Evolutionary conservation across 805 yeast genomes (phyloP).

Genomic region (Candida glaebosa): DNA sequence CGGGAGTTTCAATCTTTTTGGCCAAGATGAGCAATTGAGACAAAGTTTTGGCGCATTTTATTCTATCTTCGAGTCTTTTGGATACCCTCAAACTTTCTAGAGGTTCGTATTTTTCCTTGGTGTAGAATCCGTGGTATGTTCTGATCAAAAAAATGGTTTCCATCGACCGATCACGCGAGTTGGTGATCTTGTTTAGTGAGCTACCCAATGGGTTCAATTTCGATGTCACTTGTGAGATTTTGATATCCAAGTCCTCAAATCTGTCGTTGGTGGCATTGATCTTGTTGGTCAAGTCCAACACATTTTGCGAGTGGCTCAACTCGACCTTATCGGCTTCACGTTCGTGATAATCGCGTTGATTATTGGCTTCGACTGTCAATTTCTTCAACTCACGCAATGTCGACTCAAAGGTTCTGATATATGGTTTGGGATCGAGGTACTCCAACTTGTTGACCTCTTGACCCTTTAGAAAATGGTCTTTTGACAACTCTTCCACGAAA

Average conservation of each 20-base stretch:
- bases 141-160: constrained; percentile 71
- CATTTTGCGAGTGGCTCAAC: constrained; percentile 63
- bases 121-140: constrained; percentile 72
- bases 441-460: constrained; percentile 50
- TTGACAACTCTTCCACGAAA: constrained; percentile 75
- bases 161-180: constrained; percentile 67
- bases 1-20: constrained; percentile 56
- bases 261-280: constrained; percentile 44
- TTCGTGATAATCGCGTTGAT: constrained; percentile 49
- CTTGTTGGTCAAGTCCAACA: constrained; percentile 50
- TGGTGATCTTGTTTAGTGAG: constrained; percentile 61
- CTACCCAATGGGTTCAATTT: constrained; percentile 70
- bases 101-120: constrained; percentile 51
- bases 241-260: constrained; percentile 49
- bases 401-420: constrained; percentile 87
- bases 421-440: constrained; percentile 86
- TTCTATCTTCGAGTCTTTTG: constrained; percentile 44
- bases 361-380: constrained; percentile 53
- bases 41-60: constrained; percentile 66
- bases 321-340: constrained; percentile 59
- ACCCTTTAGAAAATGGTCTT: constrained; percentile 54
- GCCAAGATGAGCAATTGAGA: constrained; percentile 65
- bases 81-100: constrained; percentile 57
- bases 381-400: constrained; percentile 68
- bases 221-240: constrained; percentile 54